Evolutionary conservation across 192 early-diverging fungal species (phyloP), one percentile per base, ranked within the genome.

Genomic region (Pilaira anomala): DNA sequence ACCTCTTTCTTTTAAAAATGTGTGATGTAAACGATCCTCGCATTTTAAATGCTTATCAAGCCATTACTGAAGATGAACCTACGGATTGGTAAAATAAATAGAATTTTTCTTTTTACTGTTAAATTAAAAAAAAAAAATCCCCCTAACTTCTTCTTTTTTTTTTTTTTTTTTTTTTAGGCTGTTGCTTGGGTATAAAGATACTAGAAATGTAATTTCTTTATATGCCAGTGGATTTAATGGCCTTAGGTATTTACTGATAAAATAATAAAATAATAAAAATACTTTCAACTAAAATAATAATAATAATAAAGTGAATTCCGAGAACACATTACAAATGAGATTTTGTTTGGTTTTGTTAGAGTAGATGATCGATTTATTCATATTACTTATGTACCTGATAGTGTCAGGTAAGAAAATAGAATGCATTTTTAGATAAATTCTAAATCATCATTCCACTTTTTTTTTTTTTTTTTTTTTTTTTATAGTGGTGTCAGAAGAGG

Each of bases 21-120:
- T 85, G 84, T 76, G 82, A 85, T 73, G 68, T 85, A 46, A 75
- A 74, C 65, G 84, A 85, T 74, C 75, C 81, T 61, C 67, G 60
- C 42, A 85, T 83, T 56, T 60, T 76, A 41, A 67, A 75, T 66
- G 76, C 81, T 40, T 85, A 85, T 70, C 67, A 77, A 24, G 81
- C 76, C 55, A 80, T 85, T 48, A 67, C 80, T 41, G 65, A 69
- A 30, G 78, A 75, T 60, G 61, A 79, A 9, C 74, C 67, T 41
- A 85, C 79, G 45, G 78, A 85, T 69, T 85, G 84, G 84, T 85
- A 73, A 62, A 26, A 18, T 25, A 28, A 46, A 46, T n/a, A 46
- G 7, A 7, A 16, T 13, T 28, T n/a, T 28, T 28, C 3, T n/a
- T 28, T 28, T 6, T 22, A 28, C 7, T 16, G 19, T 51, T 21